Conservation (phyloP, 169 alveolate genomes). For the Plasmodium blacklocki region DNA sequence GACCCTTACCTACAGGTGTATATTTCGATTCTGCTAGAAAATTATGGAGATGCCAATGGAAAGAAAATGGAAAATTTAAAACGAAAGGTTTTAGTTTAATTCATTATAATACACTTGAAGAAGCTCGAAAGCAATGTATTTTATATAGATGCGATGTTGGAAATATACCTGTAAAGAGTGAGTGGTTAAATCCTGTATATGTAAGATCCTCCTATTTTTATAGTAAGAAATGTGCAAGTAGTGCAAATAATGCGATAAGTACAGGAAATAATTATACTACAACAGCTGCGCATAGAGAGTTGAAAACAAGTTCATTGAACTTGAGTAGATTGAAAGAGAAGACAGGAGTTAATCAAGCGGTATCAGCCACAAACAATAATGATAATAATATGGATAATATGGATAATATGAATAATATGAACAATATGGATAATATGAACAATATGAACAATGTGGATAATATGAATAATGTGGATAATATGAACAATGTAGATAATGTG, state of each 20-base stretch:
- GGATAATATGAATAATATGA: no score
- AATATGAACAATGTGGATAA: no score
- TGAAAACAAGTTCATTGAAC: slow-evolving; percentile 62
- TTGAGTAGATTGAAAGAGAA: slow-evolving; percentile 40
- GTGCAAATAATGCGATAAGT: slow-evolving; percentile 12
- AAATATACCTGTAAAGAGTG: slow-evolving; percentile 89
- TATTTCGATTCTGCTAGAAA: slow-evolving; percentile 90
- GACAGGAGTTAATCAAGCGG: neutral
- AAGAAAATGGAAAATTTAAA: slow-evolving; percentile 90
- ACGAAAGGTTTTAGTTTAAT: slow-evolving; percentile 90
- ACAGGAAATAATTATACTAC: neutral
- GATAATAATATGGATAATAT: no score
- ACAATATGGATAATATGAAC: no score
- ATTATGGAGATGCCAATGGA: slow-evolving; percentile 93
- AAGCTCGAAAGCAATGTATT: slow-evolving; percentile 89
- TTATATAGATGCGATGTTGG: slow-evolving; percentile 90
- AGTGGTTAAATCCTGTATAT: slow-evolving; percentile 87
- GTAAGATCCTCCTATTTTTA: slow-evolving; percentile 49
- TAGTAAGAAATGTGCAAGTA: slow-evolving; percentile 51
- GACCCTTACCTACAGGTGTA: slow-evolving; percentile 91
- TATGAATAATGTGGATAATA: no score
- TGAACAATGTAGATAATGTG: no score
- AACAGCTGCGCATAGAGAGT: slow-evolving; percentile 30
- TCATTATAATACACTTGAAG: slow-evolving; percentile 88
- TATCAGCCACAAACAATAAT: neutral